phyloP scores from a whole-genome alignment of 2,329 filamentous ascomycete species.

The Ophiostoma tasmaniense region DNA sequence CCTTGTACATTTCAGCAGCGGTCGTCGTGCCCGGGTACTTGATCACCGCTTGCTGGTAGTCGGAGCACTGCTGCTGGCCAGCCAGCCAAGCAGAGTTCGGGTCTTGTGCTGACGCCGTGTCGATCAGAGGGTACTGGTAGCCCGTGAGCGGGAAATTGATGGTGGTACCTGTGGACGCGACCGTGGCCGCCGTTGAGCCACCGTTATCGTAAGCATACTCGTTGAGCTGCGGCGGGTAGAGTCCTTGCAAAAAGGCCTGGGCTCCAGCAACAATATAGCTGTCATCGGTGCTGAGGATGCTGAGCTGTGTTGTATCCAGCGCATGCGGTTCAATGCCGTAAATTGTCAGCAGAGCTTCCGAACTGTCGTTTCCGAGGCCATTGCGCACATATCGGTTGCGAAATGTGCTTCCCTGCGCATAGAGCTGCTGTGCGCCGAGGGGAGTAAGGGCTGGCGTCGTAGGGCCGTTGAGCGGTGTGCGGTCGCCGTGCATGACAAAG shows the following conservation, averaged over 20 bases:
- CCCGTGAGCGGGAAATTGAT: constrained; percentile 62
- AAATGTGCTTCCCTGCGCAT: constrained; percentile 39
- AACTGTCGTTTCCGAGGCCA: constrained; percentile 20
- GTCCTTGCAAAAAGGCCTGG: constrained; percentile 69
- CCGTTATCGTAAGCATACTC: constrained; percentile 32
- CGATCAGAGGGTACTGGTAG: constrained; percentile 70
- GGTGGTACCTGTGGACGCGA: constrained; percentile 36
- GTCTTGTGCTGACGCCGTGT: constrained; percentile 26
- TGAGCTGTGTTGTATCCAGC: constrained; percentile 43
- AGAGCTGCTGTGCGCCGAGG: constrained; percentile 45
- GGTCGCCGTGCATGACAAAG: constrained; percentile 46
- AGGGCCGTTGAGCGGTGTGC: constrained; percentile 33
- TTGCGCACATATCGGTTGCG: constrained; percentile 40
- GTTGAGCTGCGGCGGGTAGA: constrained; percentile 63
- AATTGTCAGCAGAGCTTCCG: constrained; percentile 30
- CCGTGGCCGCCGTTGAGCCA: constrained; percentile 23
- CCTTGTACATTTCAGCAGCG: constrained; percentile 21
- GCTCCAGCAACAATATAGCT: constrained; percentile 56
- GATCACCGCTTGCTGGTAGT: constrained; percentile 29
- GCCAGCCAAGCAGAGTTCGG: constrained; percentile 38
- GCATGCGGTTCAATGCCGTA: constrained; percentile 33
- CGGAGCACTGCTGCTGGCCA: constrained; percentile 32
- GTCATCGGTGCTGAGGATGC: constrained; percentile 34
- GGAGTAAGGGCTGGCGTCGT: constrained; percentile 38
- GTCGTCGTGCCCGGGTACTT: constrained; percentile 23